Conservation (phyloP, 768 basidiomycete genomes). For the Amanita muscaria region DNA sequence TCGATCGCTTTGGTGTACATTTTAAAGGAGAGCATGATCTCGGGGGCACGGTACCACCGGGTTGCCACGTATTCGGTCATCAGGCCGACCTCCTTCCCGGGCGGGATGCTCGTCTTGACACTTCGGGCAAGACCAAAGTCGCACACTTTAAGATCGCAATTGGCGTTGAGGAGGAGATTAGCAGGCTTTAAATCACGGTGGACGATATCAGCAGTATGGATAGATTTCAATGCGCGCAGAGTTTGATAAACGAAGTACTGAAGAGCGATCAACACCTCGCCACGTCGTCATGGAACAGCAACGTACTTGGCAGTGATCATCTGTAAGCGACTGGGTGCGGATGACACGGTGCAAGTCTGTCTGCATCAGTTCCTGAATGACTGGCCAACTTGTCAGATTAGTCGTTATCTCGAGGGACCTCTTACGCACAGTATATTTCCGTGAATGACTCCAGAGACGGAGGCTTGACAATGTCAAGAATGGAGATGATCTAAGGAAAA, state of each 20-base stretch:
- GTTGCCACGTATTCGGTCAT: constrained; percentile 89
- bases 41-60: constrained; percentile 88
- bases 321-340: constrained; percentile 80
- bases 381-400: constrained; percentile 25
- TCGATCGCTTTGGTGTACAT: constrained; percentile 80
- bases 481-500: constrained; percentile 71
- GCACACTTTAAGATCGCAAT: constrained; percentile 83
- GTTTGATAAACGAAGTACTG: constrained; percentile 82
- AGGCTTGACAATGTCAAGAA: constrained; percentile 86
- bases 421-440: constrained; percentile 69
- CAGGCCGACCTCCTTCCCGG: constrained; percentile 54
- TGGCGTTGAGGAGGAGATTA: constrained; percentile 81
- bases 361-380: constrained; percentile 85
- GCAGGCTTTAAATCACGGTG: constrained; percentile 80
- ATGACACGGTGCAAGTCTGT: constrained; percentile 89
- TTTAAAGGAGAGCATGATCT: constrained; percentile 93
- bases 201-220: constrained; percentile 79
- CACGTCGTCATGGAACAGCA: too few relatives aligned
- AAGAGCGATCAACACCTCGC: too few relatives aligned
- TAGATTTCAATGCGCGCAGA: constrained; percentile 79
- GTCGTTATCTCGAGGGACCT: not conserved
- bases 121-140: constrained; percentile 76
- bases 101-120: constrained; percentile 44
- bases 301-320: constrained; percentile 77
- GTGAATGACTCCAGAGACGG: constrained; percentile 66